Conservation (phyloP, 2,329 filamentous ascomycete species). For the Fusarium dlaminii region DNA sequence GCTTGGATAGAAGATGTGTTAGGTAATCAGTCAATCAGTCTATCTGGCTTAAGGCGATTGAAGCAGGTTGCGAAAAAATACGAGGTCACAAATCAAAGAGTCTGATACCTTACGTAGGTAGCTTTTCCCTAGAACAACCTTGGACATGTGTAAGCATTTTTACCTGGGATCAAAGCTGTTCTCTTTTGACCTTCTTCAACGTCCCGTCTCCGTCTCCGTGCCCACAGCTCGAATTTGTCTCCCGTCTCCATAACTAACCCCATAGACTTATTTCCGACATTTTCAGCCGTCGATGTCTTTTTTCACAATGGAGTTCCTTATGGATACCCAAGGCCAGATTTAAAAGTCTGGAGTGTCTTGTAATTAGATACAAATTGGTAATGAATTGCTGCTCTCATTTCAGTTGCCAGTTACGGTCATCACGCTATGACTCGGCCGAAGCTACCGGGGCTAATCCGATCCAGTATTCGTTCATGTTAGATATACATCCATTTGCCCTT, state of each 20-base stretch:
- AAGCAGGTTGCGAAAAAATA: background rate
- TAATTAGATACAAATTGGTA: background rate
- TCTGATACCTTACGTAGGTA: no score
- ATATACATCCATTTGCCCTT: background rate
- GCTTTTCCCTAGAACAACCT: no score
- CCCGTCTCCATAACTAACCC: background rate
- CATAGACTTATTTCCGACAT: background rate
- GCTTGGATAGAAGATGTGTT: background rate
- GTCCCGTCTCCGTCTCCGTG: background rate
- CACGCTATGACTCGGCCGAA: background rate
- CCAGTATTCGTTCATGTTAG: background rate
- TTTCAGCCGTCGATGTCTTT: background rate
- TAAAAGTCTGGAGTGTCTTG: background rate
- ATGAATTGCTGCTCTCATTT: slow-evolving; percentile 2
- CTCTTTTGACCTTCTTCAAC: slow-evolving; percentile 12
- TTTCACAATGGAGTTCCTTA: background rate
- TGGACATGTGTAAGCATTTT: no score
- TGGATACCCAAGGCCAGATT: background rate
- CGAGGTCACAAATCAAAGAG: background rate
- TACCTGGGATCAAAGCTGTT: background rate
- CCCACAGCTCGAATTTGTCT: background rate
- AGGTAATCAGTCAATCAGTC: background rate
- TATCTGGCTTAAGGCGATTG: background rate
- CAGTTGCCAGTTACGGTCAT: background rate
- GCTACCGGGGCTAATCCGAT: background rate